Conservation (phyloP, 2,329 filamentous ascomycete species). For the Bipolaris cookei region DNA sequence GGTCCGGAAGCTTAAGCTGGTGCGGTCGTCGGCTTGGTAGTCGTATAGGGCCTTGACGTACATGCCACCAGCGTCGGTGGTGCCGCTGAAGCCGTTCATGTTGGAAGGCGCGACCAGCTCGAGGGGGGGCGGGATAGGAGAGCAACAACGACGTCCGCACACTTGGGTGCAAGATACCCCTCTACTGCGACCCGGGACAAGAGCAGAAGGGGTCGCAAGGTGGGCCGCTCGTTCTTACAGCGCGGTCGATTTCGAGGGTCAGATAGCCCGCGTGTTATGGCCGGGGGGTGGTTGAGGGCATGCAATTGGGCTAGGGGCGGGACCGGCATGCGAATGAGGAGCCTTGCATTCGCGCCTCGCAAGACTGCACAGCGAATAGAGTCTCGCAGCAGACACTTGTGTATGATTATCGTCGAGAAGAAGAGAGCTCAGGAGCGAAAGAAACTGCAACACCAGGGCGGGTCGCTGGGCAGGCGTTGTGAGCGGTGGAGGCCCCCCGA, state of each 20-base stretch:
- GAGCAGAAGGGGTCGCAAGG: conserved; percentile 21
- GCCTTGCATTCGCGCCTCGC: conserved; percentile 43
- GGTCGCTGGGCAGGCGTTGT: conserved; percentile 27
- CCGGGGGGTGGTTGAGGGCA: conserved; percentile 35
- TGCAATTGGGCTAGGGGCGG: conserved; percentile 45
- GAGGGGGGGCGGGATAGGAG: conserved; percentile 15
- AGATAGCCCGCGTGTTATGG: conserved; percentile 37
- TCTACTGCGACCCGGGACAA: conserved; percentile 26
- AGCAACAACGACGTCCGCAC: conserved; percentile 21
- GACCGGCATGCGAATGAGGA: conserved; percentile 43
- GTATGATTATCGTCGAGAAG: conserved; percentile 18
- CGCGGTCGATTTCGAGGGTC: conserved; percentile 29
- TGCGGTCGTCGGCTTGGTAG: conserved; percentile 96
- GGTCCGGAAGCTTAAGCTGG: conserved; percentile 93
- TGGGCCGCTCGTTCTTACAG: conserved; percentile 28
- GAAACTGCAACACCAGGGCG: conserved; percentile 28
- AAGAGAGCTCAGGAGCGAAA: conserved; percentile 22
- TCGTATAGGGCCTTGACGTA: conserved; percentile 94
- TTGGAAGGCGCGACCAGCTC: conserved; percentile 23
- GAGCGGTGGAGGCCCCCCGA: conserved; percentile 25
- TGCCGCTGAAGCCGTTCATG: conserved; percentile 61
- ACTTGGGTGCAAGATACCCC: conserved; percentile 22
- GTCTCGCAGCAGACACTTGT: conserved; percentile 24
- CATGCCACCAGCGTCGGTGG: conserved; percentile 64
- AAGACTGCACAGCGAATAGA: conserved; percentile 38